Evolutionary conservation across 2,329 filamentous ascomycete genomes (phyloP), one percentile per base, ranked within the genome.

Genomic region (Ciborinia camelliae): DNA sequence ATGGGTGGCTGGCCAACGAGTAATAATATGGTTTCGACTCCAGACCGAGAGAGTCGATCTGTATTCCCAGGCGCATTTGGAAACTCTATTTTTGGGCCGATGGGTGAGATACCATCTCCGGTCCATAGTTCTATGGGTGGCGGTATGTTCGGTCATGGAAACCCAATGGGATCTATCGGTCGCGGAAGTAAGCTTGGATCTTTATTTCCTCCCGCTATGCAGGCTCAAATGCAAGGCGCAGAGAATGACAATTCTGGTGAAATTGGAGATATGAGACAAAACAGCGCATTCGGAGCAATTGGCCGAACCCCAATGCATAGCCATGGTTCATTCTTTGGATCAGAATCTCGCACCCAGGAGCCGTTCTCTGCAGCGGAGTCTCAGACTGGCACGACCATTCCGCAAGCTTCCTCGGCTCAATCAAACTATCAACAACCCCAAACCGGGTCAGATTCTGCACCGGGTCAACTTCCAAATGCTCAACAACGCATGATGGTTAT

Each of bases 401-500:
- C 69, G 59, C 72, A 71, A 62, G 67, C 41, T 66, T 55, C 63
- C 50, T 71, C 73, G 52, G 68, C 69, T 26, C 73, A 69, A 62
- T 67, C 68, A 48, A 71, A 65, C 55, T 74, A 72, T 61, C 75
- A 72, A 65, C 74, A 71, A 67, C 71, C 70, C 28, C 75, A 73
- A 68, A 69, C 65, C 64, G 70, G 72, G 28, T 75, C 71, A 18
- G 81, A 84, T 28, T 81, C 86, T 18, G 82, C 86, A n/a, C 81
- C 87, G 7, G 85, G 84, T 57, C 89, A 92, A 69, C 84, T 91
- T 57, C 87, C 88, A 35, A 79, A 85, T 55, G 80, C 85, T 35
- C 89, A 91, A 73, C 86, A 90, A 68, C 88, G 92, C 20, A 93
- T 90, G 52, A 98, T 99, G 93, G 94, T 99, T 6, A 98, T 99